A percentile compares a stretch with the other conserved stretches of the same genome.
These are phyloP conservation scores for Ashbya aceris DNA, from an alignment of 1,139 yeast species.

Conservation along the genomic window DNA sequence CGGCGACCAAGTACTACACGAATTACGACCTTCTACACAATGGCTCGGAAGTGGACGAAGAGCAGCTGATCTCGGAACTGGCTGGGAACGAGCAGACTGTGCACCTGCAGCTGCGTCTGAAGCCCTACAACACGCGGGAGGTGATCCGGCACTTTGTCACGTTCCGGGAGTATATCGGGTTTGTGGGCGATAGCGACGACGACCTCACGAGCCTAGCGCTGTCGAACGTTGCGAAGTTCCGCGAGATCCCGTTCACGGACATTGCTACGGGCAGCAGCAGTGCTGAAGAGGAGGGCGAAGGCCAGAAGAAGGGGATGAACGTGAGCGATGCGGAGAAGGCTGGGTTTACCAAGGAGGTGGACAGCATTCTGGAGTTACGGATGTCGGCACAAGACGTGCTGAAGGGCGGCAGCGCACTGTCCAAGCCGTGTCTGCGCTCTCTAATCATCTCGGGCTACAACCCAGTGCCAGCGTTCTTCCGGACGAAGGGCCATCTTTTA, in stretches of 20 bases:
- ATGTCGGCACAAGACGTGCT: constrained; percentile 16
- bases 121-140: constrained; percentile 26
- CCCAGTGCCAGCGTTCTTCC: constrained; percentile 60
- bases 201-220: constrained; percentile 26
- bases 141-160: constrained; percentile 26
- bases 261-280: constrained; percentile 16
- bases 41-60: constrained; percentile 15
- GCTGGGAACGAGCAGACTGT: constrained; percentile 13
- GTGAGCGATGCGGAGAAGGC: constrained; percentile 30
- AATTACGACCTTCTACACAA: constrained; percentile 19
- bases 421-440: constrained; percentile 36
- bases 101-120: constrained; percentile 18
- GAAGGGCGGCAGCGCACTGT: constrained; percentile 22
- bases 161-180: constrained; percentile 29
- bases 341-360: constrained; percentile 21
- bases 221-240: constrained; percentile 26
- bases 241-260: constrained; percentile 13
- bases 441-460: constrained; percentile 77
- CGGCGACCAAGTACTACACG: constrained; percentile 23
- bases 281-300: constrained; percentile 11
- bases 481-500: constrained; percentile 65
- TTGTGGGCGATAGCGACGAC: constrained; percentile 26
- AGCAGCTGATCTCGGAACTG: constrained; percentile 17
- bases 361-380: constrained; percentile 19
- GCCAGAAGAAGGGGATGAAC: constrained; percentile 11